Base-by-base conservation (phyloP, 2,329 filamentous ascomycete species). In the Colletotrichum liaoningense region DNA sequence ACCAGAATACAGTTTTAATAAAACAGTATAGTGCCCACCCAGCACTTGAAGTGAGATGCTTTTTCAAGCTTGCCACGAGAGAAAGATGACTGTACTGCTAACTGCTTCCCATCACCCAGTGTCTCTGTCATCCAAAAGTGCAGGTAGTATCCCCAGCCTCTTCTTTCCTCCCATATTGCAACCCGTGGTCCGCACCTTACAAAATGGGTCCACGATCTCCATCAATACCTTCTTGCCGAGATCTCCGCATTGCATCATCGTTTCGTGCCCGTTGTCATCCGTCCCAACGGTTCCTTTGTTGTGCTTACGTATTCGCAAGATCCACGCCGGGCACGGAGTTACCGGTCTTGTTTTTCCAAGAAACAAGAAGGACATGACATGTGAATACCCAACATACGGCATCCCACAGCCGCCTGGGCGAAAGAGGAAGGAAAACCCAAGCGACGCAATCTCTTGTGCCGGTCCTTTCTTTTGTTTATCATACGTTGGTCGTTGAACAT, bases 211-310 rank as follows among this genome's bases (percentile, higher is more conserved):
- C 30, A 59, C 63, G 60, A 62, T 57, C 42, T 49, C 38, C 46
- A 64, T 55, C n/a, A n/a, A 64, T 35, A 12, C 54, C 52, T n/a
- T n/a, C 46, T 24, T 46, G 33, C 58, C 30, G 66, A 60, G 30
- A 64, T 33, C 66, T 73, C 70, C 60, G 59, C 60, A 70, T 73
- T 73, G 67, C 70, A 70, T 73, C 70, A 73, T 73, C 54, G 30
- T 35, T 54, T 46, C 58, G 19, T 55, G 11, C 38, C 55, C 16
- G 12, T 54, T 57, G 5, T 49, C 24, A 66, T 24, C 42, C 52
- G 38, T 30, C 33, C 63, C 49, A 22, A 35, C 26, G 9, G 33
- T 9, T 56, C 54, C 24, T 33, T 56, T n/a, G 24, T 38, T 49
- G 49, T n/a, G 30, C 56, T 68, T 60, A 24, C 66, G 57, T 30